Evolutionary conservation across 2,329 filamentous ascomycete species (phyloP).

Genomic region (Aureobasidium lini): DNA sequence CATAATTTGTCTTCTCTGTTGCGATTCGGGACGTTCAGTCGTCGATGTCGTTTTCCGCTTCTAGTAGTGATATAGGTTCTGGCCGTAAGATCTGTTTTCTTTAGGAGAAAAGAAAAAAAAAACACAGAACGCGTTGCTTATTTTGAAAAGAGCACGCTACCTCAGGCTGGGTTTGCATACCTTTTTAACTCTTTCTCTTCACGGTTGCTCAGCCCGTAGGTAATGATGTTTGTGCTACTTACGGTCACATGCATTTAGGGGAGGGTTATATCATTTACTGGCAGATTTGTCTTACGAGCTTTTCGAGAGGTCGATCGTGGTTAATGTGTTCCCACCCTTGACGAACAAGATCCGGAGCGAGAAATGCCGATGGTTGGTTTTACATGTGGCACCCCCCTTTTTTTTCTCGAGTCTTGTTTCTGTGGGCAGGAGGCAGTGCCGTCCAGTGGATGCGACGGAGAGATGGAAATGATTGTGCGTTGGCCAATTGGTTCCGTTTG

Average conservation of each 20-base stretch:
- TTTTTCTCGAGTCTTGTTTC: too few species aligned
- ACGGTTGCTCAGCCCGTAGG: not conserved
- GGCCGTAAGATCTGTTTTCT: not conserved
- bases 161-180: not conserved
- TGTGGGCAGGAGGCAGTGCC: too few species aligned
- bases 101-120: too few species aligned
- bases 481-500: not conserved
- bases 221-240: not conserved
- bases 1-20: not conserved
- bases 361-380: not conserved
- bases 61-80: not conserved
- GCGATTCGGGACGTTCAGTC: not conserved
- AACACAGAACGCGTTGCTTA: not conserved
- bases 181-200: not conserved
- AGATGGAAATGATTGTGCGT: not conserved
- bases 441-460: too few species aligned
- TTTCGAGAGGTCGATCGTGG: not conserved
- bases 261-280: not conserved
- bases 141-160: not conserved
- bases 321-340: not conserved
- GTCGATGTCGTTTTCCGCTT: not conserved
- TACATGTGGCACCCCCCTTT: not conserved
- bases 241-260: not conserved
- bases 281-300: not conserved
- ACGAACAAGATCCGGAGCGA: slow-evolving; percentile 1